Conservation (phyloP, 2,329 filamentous ascomycete genomes). For the Alternaria infectoria region DNA sequence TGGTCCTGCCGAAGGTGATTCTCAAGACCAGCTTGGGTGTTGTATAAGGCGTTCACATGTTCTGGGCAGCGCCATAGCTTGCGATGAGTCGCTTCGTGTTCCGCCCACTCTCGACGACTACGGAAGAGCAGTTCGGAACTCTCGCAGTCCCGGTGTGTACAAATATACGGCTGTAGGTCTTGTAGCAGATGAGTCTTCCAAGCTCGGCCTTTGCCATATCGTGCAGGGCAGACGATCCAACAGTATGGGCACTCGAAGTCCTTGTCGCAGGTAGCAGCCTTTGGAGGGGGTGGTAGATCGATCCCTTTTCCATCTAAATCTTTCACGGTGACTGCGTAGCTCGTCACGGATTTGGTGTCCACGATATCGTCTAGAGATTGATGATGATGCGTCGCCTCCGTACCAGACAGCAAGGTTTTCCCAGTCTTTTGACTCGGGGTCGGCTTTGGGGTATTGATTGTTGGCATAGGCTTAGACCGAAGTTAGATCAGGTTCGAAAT, state of each 20-base stretch:
- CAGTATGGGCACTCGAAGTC: constrained; percentile 50
- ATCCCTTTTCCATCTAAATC: constrained; percentile 43
- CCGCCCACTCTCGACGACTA: constrained; percentile 46
- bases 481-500: background rate
- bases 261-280: constrained; percentile 36
- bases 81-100: constrained; percentile 47
- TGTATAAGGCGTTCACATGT: constrained; percentile 39
- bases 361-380: constrained; percentile 47
- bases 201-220: constrained; percentile 40
- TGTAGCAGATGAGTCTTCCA: constrained; percentile 47
- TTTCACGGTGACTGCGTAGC: constrained; percentile 45
- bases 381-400: constrained; percentile 46
- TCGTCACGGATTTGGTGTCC: constrained; percentile 45
- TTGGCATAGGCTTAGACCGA: background rate
- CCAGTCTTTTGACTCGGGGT: constrained; percentile 41
- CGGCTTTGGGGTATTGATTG: constrained; percentile 13
- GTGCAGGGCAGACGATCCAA: constrained; percentile 48
- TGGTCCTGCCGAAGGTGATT: constrained; percentile 41
- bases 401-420: constrained; percentile 45
- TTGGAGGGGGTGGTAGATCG: constrained; percentile 43
- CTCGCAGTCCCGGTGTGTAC: constrained; percentile 43
- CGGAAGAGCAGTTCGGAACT: constrained; percentile 40
- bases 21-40: constrained; percentile 28
- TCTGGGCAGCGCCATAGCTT: constrained; percentile 47
- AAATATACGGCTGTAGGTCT: constrained; percentile 47